Conservation (phyloP, 1,284 basidiomycete species). For the Schizophyllum amplum region DNA sequence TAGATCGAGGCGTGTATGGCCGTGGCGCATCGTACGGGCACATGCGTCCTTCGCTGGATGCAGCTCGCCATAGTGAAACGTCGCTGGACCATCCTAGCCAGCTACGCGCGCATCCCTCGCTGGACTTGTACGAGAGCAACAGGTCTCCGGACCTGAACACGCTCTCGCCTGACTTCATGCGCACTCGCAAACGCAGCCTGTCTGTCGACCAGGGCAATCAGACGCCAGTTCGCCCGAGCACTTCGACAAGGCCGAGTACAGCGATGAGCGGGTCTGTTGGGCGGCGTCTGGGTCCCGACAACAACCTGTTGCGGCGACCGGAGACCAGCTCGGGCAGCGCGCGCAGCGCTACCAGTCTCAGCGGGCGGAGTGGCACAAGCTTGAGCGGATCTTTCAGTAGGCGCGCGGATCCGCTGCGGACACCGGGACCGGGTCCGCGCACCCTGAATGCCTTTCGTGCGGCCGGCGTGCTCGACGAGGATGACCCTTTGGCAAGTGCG, state of each 20-base stretch:
- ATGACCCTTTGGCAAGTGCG: constrained; percentile 19
- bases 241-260: not conserved
- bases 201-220: not conserved
- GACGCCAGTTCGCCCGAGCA: not conserved
- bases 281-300: not conserved
- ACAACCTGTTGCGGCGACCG: not conserved
- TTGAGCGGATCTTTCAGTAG: not conserved
- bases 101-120: too few species aligned
- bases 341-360: not conserved
- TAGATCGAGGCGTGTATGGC: not conserved
- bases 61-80: not conserved
- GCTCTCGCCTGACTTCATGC: not conserved
- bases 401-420: not conserved
- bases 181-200: not conserved
- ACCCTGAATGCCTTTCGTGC: constrained; percentile 63
- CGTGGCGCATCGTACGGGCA: not conserved
- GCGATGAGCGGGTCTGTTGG: not conserved
- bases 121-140: not conserved
- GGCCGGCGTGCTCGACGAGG: constrained; percentile 55
- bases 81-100: not conserved
- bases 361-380: not conserved
- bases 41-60: not conserved
- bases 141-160: not conserved
- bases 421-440: constrained; percentile 41
- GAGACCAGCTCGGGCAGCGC: not conserved